phyloP scores from a whole-genome alignment of 1,284 basidiomycete species.

The Moesziomyces sp. region DNA sequence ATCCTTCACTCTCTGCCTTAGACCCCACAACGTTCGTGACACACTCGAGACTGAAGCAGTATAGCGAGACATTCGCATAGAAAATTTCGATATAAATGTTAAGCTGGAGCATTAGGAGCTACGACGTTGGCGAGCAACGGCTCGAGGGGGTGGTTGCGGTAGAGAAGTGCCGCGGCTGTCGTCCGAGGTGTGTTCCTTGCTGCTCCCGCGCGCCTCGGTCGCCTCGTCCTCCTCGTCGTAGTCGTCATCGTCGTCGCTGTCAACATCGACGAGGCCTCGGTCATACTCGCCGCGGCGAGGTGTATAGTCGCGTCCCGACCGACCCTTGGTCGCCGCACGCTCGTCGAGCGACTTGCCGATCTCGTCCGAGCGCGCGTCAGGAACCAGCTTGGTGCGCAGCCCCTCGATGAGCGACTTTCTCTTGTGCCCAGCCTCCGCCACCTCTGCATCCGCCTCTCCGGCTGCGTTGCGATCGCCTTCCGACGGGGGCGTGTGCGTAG shows the following conservation, averaged over 20 bases:
- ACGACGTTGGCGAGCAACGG: too few species aligned
- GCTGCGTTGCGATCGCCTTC: not conserved
- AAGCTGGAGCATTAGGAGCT: too few species aligned
- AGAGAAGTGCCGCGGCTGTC: too few species aligned
- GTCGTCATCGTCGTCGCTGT: constrained; percentile 23
- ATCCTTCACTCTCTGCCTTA: too few species aligned
- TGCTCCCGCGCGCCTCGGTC: not conserved
- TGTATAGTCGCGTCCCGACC: constrained; percentile 29
- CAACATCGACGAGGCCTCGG: constrained; percentile 15
- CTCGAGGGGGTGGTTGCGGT: too few species aligned
- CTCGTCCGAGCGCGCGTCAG: constrained; percentile 10
- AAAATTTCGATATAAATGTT: too few species aligned
- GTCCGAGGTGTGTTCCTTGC: not conserved
- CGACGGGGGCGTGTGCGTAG: not conserved
- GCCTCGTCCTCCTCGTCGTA: constrained; percentile 11
- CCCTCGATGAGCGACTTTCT: constrained; percentile 21
- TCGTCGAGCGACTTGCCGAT: constrained; percentile 28
- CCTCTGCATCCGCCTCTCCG: not conserved
- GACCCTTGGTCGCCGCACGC: constrained; percentile 33
- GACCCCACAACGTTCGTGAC: too few species aligned
- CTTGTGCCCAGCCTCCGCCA: not conserved
- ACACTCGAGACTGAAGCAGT: too few species aligned
- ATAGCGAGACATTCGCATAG: too few species aligned
- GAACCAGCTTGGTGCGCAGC: constrained; percentile 31
- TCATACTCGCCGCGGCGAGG: constrained; percentile 17